Evolutionary conservation across 306 rosid genomes (phyloP), one percentile per base, ranked within the genome.

Genomic region (Morella rubra): DNA sequence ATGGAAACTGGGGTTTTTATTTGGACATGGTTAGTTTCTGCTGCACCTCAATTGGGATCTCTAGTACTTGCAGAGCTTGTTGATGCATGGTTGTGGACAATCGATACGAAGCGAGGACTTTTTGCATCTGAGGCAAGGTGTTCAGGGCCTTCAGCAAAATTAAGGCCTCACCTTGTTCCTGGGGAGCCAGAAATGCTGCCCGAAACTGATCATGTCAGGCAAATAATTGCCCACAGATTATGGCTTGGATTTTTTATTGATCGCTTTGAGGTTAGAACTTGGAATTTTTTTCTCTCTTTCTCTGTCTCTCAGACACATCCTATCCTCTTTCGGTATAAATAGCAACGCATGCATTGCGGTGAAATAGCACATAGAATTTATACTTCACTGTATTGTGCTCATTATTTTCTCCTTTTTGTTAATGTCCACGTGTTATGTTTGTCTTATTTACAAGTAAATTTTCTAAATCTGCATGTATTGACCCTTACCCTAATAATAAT

Each of bases 1-100:
- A 92, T 95, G 91, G 99, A 95, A 89, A 92, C 97, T 56, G 97
- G 97, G 79, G 89, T 95, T 86, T 95, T 90, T 83, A 83, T 92
- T 72, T 95, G 99, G 99, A 92, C 99, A n/a, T 95, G 99, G 99
- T 82, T 95, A 84, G 99, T 95, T 84, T 95, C 99, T 88, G 97
- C 99, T 79, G 97, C 99, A 14, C 99, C 99, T 37, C 89, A 92
- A 82, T 84, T 95, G 80, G 99, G 99, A 65, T 84, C 96, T 73
- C 90, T 90, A 20, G 93, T 95, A 78, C 98, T 95, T 89, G 93
- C 99, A 0, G 99, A 95, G 88, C 97, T 95, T 83, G 97, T 95
- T 78, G 98, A 95, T 79, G 98, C 98, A 61, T 95, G 99, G 99
- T 79, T 95, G 79, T 95, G 99, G 99, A 95, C 99, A 70, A 90